Evolutionary conservation across 331 rosid genomes (phyloP).

Genomic region (Quercus tomentella): DNA sequence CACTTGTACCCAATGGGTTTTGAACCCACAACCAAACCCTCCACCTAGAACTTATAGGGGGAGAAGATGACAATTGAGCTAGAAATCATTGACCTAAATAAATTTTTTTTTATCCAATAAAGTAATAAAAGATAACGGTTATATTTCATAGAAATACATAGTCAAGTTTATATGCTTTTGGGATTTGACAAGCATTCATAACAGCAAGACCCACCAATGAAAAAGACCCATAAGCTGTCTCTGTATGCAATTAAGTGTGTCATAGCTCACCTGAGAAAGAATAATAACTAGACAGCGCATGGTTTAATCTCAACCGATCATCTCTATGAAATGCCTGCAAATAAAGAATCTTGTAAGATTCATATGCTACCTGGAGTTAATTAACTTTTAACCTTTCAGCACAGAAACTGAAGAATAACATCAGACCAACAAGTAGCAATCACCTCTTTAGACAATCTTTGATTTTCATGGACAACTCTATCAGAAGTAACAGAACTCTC

Average conservation of each 20-base stretch:
- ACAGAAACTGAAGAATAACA: slow-evolving; percentile 11
- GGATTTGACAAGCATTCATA: background rate
- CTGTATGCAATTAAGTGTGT: slow-evolving; percentile 12
- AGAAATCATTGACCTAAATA: background rate
- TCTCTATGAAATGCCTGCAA: slow-evolving; percentile 84
- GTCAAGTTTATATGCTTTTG: background rate
- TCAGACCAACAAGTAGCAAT: slow-evolving; percentile 23
- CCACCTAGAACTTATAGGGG: no score
- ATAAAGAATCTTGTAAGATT: slow-evolving; percentile 13
- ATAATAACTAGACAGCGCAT: slow-evolving; percentile 49
- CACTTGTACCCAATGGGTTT: no score
- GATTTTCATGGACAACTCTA: slow-evolving; percentile 69
- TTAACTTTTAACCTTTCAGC: slow-evolving; percentile 10
- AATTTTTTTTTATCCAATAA: background rate
- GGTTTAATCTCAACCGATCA: slow-evolving; percentile 75
- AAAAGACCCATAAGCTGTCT: background rate
- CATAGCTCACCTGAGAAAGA: slow-evolving; percentile 65
- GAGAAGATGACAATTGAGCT: no score
- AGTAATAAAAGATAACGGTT: background rate
- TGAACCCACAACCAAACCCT: no score
- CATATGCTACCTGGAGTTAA: slow-evolving; percentile 7
- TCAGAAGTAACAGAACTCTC: slow-evolving; percentile 68
- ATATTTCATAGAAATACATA: background rate
- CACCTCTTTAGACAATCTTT: slow-evolving; percentile 82
- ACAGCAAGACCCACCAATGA: slow-evolving; percentile 1